Conservation (phyloP, 306 rosid genomes). For the Crotalaria pallida region DNA sequence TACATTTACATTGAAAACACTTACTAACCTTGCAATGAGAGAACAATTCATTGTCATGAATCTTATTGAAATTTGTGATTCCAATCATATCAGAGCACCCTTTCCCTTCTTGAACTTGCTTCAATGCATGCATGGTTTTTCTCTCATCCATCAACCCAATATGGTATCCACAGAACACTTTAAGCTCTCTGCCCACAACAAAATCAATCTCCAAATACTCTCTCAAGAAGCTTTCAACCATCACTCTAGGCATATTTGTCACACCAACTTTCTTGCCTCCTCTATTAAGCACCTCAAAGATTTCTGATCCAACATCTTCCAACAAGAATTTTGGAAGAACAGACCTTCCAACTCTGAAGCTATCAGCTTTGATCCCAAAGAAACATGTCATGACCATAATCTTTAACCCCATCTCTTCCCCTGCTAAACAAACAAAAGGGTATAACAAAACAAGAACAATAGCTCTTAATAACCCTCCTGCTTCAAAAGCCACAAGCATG, state of each 20-base stretch:
- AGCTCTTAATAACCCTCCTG: conserved; percentile 57
- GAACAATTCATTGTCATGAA: conserved; percentile 31
- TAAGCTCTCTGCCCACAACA: conserved; percentile 58
- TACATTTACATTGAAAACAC: background rate
- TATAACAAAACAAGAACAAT: conserved; percentile 37
- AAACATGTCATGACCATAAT: conserved; percentile 75
- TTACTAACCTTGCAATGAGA: conserved; percentile 63
- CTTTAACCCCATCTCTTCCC: conserved; percentile 49
- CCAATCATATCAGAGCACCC: conserved; percentile 43
- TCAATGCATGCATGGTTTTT: conserved; percentile 9
- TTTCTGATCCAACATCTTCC: conserved; percentile 69
- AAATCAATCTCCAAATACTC: conserved; percentile 72
- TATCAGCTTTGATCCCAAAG: conserved; percentile 65
- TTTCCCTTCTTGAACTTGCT: conserved; percentile 28
- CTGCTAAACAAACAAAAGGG: conserved; percentile 50
- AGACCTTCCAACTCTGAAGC: conserved; percentile 53
- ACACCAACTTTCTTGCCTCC: conserved; percentile 60
- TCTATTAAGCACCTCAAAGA: conserved; percentile 40
- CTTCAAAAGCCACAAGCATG: conserved; percentile 92
- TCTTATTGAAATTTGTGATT: conserved; percentile 28
- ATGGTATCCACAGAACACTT: conserved; percentile 60
- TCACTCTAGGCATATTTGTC: conserved; percentile 50
- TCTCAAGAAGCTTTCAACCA: conserved; percentile 71
- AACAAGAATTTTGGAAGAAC: conserved; percentile 75
- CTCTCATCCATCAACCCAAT: conserved; percentile 61